Base-by-base conservation (phyloP, 2,329 filamentous ascomycete species). In the Aschersonia sp. region DNA sequence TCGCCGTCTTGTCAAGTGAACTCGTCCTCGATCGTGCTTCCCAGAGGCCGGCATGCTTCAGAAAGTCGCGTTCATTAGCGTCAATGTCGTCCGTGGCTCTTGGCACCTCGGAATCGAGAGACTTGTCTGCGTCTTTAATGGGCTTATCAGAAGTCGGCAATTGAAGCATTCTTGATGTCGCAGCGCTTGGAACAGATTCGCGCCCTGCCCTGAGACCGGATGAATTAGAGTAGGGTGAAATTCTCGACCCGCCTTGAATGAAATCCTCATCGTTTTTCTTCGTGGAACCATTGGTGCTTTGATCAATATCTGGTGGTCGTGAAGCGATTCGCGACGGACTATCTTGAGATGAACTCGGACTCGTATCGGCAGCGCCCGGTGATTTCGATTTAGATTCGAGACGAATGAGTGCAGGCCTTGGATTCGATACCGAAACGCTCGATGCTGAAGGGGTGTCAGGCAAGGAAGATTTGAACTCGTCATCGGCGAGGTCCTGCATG, bases 401-500 rank as follows among this genome's bases (percentile, higher is more conserved):
- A 6, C 55, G 57, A 8, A 51, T 54, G 29, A 55, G 42, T 8
- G 52, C 46, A 5, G 51, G 46, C 42, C 56, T 55, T 29, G 58
- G 54, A 22, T 56, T 56, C 10, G 50, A 53, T n/a, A 58, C 57
- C 5, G 57, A 56, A 14, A 50, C 51, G 11, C 50, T 53, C 7
- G 46, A 31, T 29, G 49, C 50, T 6, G 50, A 48, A 5, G 35
- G 42, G 22, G 22, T 32, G 29, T 44, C 12, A 29, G 37, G 11
- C 31, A 11, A 31, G 42, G 45, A 47, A 39, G 49, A 39, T 10
- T 48, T 53, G 35, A 59, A 57, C 32, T 54, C 51, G 43, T 95
- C 89, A 55, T 95, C 87, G 47, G 90, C 84, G 7, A 97, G 69
- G 60, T 98, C 92, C 63, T 88, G 75, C 5, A 80, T 71, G 22